These are phyloP conservation scores for Henckelia pumila DNA, from an alignment of 257 asterid genomes.

Conservation along the genomic window DNA sequence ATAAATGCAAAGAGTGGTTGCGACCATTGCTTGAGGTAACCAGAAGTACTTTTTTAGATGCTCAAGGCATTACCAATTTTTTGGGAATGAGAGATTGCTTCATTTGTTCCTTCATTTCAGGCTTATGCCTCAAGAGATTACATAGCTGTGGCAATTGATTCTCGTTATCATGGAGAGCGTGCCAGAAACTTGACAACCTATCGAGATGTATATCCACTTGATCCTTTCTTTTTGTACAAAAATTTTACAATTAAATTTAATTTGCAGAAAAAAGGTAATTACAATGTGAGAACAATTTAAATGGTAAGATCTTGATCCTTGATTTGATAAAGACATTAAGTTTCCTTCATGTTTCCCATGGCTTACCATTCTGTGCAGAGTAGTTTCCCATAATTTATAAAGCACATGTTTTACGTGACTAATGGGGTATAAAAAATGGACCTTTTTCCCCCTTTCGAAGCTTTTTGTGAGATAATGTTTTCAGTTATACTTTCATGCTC, in stretches of 20 bases:
- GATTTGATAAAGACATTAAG: neutral
- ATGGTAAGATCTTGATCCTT: slow-evolving; percentile 2
- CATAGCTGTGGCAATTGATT: slow-evolving; percentile 81
- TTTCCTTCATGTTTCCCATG: neutral
- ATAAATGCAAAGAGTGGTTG: slow-evolving; percentile 92
- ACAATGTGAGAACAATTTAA: neutral
- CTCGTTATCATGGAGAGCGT: slow-evolving; percentile 97
- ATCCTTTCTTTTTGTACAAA: slow-evolving; percentile 19
- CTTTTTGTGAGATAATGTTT: neutral
- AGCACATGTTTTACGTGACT: neutral
- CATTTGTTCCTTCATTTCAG: slow-evolving; percentile 36
- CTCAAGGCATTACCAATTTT: slow-evolving; percentile 4
- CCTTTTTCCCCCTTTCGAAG: neutral
- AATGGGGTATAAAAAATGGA: neutral
- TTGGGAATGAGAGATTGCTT: slow-evolving; percentile 19
- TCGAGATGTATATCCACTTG: slow-evolving; percentile 53
- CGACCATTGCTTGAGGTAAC: slow-evolving; percentile 87
- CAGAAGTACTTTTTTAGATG: slow-evolving; percentile 21
- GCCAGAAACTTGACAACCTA: slow-evolving; percentile 74
- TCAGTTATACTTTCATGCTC: neutral
- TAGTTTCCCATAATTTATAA: neutral
- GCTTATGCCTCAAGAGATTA: slow-evolving; percentile 93
- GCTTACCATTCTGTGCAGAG: neutral
- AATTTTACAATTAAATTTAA: slow-evolving; percentile 10
- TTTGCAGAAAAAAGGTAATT: neutral